phyloP scores from a whole-genome alignment of 257 asterid species.

The Schizonepeta tenuifolia region DNA sequence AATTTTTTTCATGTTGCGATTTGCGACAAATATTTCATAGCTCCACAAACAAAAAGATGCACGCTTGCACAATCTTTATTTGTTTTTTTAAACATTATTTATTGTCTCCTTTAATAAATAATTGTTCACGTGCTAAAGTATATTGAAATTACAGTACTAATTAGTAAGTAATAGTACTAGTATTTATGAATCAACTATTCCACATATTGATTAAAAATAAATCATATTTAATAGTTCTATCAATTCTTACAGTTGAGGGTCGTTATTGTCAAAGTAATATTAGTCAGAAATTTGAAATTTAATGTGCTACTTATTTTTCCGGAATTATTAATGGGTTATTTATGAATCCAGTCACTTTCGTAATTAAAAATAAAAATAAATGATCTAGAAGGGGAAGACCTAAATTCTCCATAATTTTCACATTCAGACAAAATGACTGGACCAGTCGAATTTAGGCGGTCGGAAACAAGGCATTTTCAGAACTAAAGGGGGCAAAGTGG shows the following conservation, averaged over 20 bases:
- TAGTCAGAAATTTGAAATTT: slow-evolving; percentile 13
- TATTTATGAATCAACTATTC: background rate
- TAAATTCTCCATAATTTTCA: background rate
- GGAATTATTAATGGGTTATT: background rate
- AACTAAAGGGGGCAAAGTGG: slow-evolving; percentile 35
- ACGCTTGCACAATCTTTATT: background rate
- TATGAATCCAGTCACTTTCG: background rate
- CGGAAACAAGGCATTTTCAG: slow-evolving; percentile 21
- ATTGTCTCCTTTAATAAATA: background rate
- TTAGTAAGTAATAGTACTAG: background rate
- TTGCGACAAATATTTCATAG: too few species aligned
- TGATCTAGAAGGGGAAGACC: slow-evolving; percentile 21
- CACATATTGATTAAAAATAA: too few species aligned
- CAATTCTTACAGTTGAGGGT: slow-evolving; percentile 30
- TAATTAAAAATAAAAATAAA: background rate
- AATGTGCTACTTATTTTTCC: background rate
- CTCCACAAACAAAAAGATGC: background rate
- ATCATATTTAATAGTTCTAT: slow-evolving; percentile 12
- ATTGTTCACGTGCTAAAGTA: background rate
- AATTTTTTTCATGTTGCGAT: too few species aligned
- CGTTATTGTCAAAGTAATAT: background rate
- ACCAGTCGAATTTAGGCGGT: slow-evolving; percentile 37
- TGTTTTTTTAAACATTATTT: background rate
- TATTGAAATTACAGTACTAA: background rate
- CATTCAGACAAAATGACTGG: slow-evolving; percentile 35